These are phyloP conservation scores for Cystobasidium sp. DNA, from an alignment of 1,284 basidiomycete species.

Conservation along the genomic window DNA sequence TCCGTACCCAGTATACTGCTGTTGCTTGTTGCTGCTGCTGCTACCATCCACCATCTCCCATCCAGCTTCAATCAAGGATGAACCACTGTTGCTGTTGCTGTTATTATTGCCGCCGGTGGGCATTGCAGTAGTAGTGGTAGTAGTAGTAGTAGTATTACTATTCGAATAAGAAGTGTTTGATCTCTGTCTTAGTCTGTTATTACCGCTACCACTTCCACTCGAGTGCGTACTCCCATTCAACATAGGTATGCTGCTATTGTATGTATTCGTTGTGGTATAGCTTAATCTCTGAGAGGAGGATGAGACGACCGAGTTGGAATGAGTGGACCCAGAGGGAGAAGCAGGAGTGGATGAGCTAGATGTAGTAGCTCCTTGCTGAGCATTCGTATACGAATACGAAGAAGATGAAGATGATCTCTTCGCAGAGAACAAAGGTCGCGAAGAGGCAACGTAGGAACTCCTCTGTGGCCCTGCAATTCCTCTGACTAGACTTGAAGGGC, in stretches of 20 bases:
- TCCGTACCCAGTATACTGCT: not conserved
- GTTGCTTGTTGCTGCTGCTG: not conserved
- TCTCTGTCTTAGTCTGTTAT: not conserved
- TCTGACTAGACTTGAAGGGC: slow-evolving; percentile 15
- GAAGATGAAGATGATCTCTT: not conserved
- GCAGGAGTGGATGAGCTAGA: not conserved
- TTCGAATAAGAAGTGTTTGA: not conserved
- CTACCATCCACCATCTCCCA: slow-evolving; percentile 27
- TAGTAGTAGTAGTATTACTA: not conserved
- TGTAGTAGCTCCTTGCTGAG: not conserved
- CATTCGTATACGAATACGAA: not conserved
- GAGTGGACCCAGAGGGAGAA: not conserved
- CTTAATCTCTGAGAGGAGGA: no score
- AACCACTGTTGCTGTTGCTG: not conserved
- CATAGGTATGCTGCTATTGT: slow-evolving; percentile 23
- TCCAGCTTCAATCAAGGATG: not conserved
- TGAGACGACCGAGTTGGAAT: no score
- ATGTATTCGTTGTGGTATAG: not conserved
- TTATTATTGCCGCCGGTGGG: not conserved
- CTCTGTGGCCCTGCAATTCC: slow-evolving; percentile 11
- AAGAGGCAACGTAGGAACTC: slow-evolving; percentile 28
- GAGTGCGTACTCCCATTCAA: not conserved
- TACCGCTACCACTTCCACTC: not conserved
- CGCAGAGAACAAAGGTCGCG: slow-evolving; percentile 16
- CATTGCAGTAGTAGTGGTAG: not conserved